Evolutionary conservation across 192 early-diverging fungal genomes (phyloP), one percentile per base, ranked within the genome.

Genomic region (Podila epigama): DNA sequence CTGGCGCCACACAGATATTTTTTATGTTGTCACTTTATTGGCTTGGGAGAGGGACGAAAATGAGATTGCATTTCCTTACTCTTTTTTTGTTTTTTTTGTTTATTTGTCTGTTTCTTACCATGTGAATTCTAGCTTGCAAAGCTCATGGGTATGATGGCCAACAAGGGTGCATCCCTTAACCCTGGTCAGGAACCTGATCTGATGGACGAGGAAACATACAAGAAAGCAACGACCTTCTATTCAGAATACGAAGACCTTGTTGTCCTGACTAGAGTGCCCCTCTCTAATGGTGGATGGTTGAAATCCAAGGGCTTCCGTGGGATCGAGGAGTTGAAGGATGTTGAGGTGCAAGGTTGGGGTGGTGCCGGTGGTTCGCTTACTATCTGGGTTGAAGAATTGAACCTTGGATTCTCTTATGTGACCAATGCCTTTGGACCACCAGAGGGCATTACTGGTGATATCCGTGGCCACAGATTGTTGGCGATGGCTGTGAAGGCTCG

Each of bases 361-460:
- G 91, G 91, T 22, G 82, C 81, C 18, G 90, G 90, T n/a, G 91
- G 91, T 0, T 83, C 79, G 39, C 53, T 90, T 58, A 67, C 82
- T 42, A 59, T 79, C 8, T 92, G 85, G 81, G 87, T 90, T 51
- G 75, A 63, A 5, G 82, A 89, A 28, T 67, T 84, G 13, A 70
- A 83, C 32, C 82, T 91, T 58, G 83, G 83, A 1, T 89, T 91
- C 35, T 63, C 82, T 0, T 92, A 89, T 66, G 81, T 83, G 13
- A 85, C 83, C 51, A 91, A 91, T 67, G 80, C 83, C 9, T 79
- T 84, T 59, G 78, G 70, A 10, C 64, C 86, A 36, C 56, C 66
- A 18, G 73, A 77, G 59, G 51, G 53, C 2, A 7, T 68, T 4
- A 28, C 68, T 16, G 73, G 73, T 1, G 73, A 77, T 27, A 68